Percentiles rank a stretch among this genome's conserved stretches.
These are phyloP conservation scores for Leishmania gerbilli DNA, from an alignment of 208 protist species.

Conservation along the genomic window DNA sequence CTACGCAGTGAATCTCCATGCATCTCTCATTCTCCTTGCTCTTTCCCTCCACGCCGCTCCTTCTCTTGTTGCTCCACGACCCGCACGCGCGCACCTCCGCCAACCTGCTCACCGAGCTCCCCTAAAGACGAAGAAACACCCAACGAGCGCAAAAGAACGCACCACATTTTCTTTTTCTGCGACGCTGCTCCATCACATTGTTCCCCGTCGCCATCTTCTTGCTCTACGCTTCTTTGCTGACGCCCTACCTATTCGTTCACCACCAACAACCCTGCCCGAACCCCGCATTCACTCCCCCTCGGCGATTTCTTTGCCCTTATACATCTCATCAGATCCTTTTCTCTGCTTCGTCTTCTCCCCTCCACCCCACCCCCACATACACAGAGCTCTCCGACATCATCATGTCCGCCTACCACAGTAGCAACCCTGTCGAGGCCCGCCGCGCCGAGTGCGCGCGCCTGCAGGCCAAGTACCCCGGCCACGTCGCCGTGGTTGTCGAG, in stretches of 20 bases:
- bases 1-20: no score
- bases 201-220: no score
- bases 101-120: no score
- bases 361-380: background rate
- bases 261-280: background rate
- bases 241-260: background rate
- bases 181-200: no score
- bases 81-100: no score
- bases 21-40: background rate
- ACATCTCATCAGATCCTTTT: background rate
- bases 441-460: constrained; percentile 24
- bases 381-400: background rate
- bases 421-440: constrained; percentile 7
- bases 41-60: background rate
- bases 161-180: no score
- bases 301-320: background rate
- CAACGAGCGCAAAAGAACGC: no score
- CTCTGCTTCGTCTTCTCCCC: background rate
- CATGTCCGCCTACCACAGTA: constrained; percentile 15
- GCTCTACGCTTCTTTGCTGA: no score
- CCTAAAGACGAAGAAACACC: no score
- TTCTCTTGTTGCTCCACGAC: no score
- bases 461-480: constrained; percentile 23
- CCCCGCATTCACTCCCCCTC: background rate
- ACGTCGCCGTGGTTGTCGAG: constrained; percentile 19